Evolutionary conservation across 1,284 basidiomycete species (phyloP).

Genomic region (Leucoagaricus sp.): DNA sequence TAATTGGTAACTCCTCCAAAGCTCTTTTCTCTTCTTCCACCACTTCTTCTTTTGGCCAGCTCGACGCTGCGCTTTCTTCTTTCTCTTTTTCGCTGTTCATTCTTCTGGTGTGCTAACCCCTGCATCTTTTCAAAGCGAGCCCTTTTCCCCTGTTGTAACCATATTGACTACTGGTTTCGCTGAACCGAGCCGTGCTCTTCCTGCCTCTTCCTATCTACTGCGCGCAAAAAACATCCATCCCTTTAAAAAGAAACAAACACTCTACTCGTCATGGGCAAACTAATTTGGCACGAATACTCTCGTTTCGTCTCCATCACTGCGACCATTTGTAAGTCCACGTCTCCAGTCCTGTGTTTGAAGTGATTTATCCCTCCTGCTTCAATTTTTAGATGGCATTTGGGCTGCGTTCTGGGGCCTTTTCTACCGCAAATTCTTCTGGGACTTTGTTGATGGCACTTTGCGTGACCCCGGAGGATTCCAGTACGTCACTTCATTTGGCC

Average conservation of each 20-base stretch:
- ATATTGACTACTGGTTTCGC: constrained; percentile 1
- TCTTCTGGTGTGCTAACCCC: constrained; percentile 11
- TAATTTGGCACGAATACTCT: constrained; percentile 82
- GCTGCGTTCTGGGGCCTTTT: constrained; percentile 75
- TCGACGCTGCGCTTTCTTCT: constrained; percentile 53
- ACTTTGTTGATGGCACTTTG: constrained; percentile 71
- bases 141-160: not conserved
- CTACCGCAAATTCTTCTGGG: constrained; percentile 92
- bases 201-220: constrained; percentile 18
- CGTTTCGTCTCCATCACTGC: constrained; percentile 74
- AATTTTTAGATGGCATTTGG: constrained; percentile 70
- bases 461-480: constrained; percentile 79
- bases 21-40: constrained; percentile 22
- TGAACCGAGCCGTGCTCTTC: constrained; percentile 17
- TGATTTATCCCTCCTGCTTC: constrained; percentile 9
- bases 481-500: constrained; percentile 47
- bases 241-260: constrained; percentile 4
- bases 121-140: constrained; percentile 6
- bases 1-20: not conserved
- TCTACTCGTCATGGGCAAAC: constrained; percentile 66
- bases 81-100: constrained; percentile 35
- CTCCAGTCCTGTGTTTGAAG: not conserved
- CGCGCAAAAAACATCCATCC: constrained; percentile 13
- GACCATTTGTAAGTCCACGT: constrained; percentile 64
- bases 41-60: constrained; percentile 19